These are phyloP conservation scores for Leucogyrophana mollusca DNA, from an alignment of 768 basidiomycete genomes.

Conservation along the genomic window DNA sequence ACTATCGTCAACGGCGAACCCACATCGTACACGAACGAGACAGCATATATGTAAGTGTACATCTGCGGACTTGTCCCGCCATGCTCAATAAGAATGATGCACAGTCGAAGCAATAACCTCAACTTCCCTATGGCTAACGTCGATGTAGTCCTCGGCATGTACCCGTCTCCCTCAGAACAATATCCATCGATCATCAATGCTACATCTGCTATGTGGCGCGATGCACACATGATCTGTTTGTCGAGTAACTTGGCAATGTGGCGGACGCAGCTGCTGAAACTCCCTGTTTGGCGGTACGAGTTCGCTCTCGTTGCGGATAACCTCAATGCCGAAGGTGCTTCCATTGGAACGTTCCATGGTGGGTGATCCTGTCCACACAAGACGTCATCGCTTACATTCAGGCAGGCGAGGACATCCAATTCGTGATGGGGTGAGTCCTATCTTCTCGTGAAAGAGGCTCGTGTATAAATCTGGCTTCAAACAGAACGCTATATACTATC, in stretches of 20 bases:
- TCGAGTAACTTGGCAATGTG: constrained; percentile 17
- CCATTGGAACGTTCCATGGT: constrained; percentile 22
- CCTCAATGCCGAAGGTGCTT: constrained; percentile 17
- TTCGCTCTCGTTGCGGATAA: constrained; percentile 22
- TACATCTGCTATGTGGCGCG: constrained; percentile 21
- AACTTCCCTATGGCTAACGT: constrained; percentile 24
- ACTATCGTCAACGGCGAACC: constrained; percentile 23
- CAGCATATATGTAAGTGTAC: constrained; percentile 15
- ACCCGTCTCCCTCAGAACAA: constrained; percentile 16
- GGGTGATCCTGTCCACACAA: neutral
- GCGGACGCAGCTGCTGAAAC: constrained; percentile 16
- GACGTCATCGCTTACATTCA: neutral
- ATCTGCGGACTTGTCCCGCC: neutral
- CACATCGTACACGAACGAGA: constrained; percentile 18
- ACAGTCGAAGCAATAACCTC: constrained; percentile 16
- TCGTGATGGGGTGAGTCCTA: constrained; percentile 20
- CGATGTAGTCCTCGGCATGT: constrained; percentile 13
- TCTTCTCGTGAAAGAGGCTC: neutral
- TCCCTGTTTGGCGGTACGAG: constrained; percentile 25
- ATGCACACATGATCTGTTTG: constrained; percentile 25
- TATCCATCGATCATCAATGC: constrained; percentile 21
- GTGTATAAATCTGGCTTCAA: neutral
- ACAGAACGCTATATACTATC: constrained; percentile 3
- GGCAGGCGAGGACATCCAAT: constrained; percentile 22
- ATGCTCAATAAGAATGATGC: neutral